Evolutionary conservation across 2,329 filamentous ascomycete species (phyloP).

Genomic region (Cladophialophora yegresii): DNA sequence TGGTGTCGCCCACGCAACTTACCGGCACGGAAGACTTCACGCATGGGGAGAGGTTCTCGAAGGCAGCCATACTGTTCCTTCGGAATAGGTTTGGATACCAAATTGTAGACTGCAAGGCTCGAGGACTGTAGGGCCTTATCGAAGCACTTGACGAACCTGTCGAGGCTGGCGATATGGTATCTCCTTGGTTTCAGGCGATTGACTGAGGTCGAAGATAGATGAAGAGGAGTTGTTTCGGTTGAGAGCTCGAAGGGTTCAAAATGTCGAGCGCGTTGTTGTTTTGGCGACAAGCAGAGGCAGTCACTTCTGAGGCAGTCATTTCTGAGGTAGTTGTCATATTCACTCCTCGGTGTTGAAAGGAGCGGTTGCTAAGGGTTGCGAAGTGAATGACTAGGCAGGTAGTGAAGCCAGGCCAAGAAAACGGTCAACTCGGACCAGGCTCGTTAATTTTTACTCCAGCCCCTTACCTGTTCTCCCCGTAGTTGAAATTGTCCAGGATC

Average conservation of each 20-base stretch:
- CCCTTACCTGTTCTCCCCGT: not conserved
- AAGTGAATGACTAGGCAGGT: not conserved
- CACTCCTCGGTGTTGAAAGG: not conserved
- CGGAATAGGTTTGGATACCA: not conserved
- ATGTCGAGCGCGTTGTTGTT: not conserved
- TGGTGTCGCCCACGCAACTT: slow-evolving; percentile 2
- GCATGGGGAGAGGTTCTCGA: not conserved
- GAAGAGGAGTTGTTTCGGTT: not conserved
- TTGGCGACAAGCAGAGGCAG: slow-evolving; percentile 3
- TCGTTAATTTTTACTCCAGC: not conserved
- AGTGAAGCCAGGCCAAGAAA: not conserved
- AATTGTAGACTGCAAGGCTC: not conserved
- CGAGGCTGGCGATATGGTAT: not conserved
- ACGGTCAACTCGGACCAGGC: not conserved
- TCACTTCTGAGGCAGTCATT: not conserved
- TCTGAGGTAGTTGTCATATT: not conserved
- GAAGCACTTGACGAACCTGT: not conserved
- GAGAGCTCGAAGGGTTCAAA: not conserved
- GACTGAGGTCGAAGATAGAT: not conserved
- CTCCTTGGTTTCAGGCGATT: not conserved
- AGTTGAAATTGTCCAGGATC: not conserved
- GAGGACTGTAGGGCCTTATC: not conserved
- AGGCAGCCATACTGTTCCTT: not conserved
- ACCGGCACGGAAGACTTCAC: slow-evolving; percentile 5
- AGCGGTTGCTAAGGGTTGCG: not conserved